phyloP scores from a whole-genome alignment of 148 eudicot genomes.

The Persicaria maculosa region DNA sequence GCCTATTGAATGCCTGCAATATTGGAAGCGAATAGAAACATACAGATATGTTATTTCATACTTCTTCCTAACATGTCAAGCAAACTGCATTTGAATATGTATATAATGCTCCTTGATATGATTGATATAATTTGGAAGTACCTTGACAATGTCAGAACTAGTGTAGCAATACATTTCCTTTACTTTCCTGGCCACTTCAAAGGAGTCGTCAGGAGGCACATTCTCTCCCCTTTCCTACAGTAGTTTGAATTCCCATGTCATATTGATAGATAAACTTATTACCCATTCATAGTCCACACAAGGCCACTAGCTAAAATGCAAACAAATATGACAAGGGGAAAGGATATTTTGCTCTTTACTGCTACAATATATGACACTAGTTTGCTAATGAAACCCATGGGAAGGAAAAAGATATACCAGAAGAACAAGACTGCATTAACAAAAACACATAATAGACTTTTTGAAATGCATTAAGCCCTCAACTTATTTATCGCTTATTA shows the following conservation, averaged over 20 bases:
- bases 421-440: background rate
- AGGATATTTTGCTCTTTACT: background rate
- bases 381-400: constrained; percentile 1
- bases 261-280: no score
- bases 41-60: background rate
- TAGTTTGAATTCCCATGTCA: constrained; percentile 7
- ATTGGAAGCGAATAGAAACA: background rate
- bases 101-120: background rate
- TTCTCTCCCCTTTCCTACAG: constrained; percentile 98
- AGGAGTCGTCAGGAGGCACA: constrained; percentile 90
- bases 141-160: constrained; percentile 95
- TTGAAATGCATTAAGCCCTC: no score
- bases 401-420: background rate
- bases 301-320: no score
- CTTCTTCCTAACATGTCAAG: background rate
- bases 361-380: background rate
- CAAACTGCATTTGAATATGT: background rate
- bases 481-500: no score
- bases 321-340: background rate
- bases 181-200: constrained; percentile 94
- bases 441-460: background rate
- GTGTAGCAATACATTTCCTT: constrained; percentile 97
- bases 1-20: constrained; percentile 87
- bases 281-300: no score
- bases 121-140: constrained; percentile 14